Evolutionary conservation across 192 early-diverging fungal species (phyloP).

Genomic region (Gryganskiella cystojenkinii): DNA sequence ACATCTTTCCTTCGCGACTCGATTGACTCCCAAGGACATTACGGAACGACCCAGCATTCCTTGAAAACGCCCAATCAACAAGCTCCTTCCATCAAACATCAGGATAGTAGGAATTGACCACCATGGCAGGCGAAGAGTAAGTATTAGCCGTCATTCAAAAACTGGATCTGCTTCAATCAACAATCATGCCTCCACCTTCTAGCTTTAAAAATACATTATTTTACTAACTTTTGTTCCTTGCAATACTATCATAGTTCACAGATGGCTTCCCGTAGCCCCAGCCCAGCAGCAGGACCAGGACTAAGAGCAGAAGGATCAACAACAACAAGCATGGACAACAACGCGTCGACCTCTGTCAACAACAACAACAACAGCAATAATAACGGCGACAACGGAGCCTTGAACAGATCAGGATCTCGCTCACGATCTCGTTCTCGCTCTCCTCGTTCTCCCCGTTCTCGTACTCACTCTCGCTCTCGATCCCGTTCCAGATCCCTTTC

Average conservation of each 20-base stretch:
- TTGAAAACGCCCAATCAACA: neutral
- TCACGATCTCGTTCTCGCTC: slow-evolving; percentile 30
- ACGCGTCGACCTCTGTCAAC: slow-evolving; percentile 1
- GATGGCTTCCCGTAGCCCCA: slow-evolving; percentile 48
- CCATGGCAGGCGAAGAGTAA: neutral
- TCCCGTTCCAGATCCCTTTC: slow-evolving; percentile 14
- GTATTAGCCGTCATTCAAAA: too few species aligned
- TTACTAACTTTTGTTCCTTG: neutral
- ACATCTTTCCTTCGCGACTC: too few species aligned
- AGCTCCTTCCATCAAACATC: neutral
- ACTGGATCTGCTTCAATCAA: neutral
- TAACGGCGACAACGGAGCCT: neutral
- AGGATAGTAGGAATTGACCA: neutral
- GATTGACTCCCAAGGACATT: too few species aligned
- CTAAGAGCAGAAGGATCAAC: slow-evolving; percentile 5
- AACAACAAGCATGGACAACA: neutral
- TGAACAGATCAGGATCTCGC: slow-evolving; percentile 16
- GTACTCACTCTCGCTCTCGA: slow-evolving; percentile 21
- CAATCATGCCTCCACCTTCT: slow-evolving; percentile 1
- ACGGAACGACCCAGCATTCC: too few species aligned
- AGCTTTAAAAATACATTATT: too few species aligned
- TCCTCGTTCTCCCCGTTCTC: slow-evolving; percentile 9
- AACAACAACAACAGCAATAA: slow-evolving; percentile 1
- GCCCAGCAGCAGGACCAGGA: slow-evolving; percentile 30
- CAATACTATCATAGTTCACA: slow-evolving; percentile 10